Evolutionary conservation across 495 filamentous ascomycete genomes (phyloP), one percentile per base, ranked within the genome.

Genomic region (Penicillium manginii): DNA sequence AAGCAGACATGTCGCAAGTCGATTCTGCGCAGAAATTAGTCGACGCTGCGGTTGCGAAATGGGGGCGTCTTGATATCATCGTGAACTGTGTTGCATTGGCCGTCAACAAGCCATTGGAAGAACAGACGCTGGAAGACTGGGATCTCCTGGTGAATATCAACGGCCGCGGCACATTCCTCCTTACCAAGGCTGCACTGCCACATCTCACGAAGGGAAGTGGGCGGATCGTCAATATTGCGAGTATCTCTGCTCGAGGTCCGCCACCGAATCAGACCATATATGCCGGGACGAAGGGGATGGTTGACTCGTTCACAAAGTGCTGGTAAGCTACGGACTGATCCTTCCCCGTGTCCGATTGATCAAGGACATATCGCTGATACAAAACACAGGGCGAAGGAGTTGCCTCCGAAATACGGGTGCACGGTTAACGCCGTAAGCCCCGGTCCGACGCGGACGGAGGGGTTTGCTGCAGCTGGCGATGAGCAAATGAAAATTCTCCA

Each of bases 81-180:
- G 55, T 77, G 33, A 77, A 78, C 56, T 74, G 73, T 50, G 75
- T 75, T n/a, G 75, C 58, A 4, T 35, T 75, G 29, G 72, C 73
- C 14, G 65, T 73, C 18, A 74, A 72, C 33, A 63, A 69, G 11
- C 72, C 72, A 2, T 54, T 78, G 4, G 72, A 75, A 39, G 73
- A 76, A 35, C 70, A 72, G 37, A 76, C 73, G 0, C 53, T 75
- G 2, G 68, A 71, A 7, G 68, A 74, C 49, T 76, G 73, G 73
- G 69, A 76, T 58, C 21, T 50, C 1, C 55, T 75, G 0, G 64
- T 76, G n/a, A 74, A 76, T 63, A 60, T 75, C 33, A 76, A 78
- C 50, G 67, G 65, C 0, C 65, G 75, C 2, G 75, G 68, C 1
- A 69, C 72, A 11, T 74, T 78, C 35, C 64, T 76, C 3, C 50